phyloP scores from a whole-genome alignment of 2,329 filamentous ascomycete genomes.

The Fusarium protoensiforme region DNA sequence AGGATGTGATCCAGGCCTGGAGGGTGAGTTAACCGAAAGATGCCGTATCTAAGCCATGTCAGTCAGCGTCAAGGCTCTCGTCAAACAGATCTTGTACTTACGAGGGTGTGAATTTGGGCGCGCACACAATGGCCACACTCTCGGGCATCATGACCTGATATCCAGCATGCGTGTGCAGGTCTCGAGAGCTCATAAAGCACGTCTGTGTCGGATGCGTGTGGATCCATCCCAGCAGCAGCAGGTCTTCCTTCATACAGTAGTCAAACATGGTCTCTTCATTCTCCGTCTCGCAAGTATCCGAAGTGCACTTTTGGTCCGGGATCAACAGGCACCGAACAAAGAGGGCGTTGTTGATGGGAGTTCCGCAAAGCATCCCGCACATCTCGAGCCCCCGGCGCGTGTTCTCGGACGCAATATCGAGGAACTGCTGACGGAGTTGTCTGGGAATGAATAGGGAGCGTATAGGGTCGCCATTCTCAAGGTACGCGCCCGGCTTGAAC shows the following conservation, averaged over 20 bases:
- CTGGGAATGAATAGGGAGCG: constrained; percentile 89
- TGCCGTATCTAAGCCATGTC: constrained; percentile 75
- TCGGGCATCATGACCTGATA: constrained; percentile 98
- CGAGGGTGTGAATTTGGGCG: constrained; percentile 81
- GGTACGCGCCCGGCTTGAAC: constrained; percentile 79
- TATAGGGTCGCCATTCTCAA: constrained; percentile 89
- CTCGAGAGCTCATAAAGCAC: constrained; percentile 96
- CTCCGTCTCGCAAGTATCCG: constrained; percentile 93
- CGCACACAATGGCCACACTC: constrained; percentile 96
- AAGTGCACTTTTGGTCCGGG: constrained; percentile 88
- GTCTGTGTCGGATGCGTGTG: constrained; percentile 97
- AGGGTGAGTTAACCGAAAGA: constrained; percentile 93
- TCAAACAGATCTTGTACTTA: constrained; percentile 56
- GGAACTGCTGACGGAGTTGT: constrained; percentile 78
- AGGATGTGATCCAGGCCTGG: constrained; percentile 89
- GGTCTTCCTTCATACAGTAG: constrained; percentile 84
- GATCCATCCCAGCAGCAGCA: constrained; percentile 95
- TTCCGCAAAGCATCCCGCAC: constrained; percentile 93
- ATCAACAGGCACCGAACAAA: constrained; percentile 92
- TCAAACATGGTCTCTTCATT: constrained; percentile 89
- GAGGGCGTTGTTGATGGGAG: constrained; percentile 89
- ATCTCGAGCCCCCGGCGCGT: constrained; percentile 88
- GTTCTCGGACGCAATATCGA: constrained; percentile 79
- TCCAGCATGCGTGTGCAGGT: constrained; percentile 91
- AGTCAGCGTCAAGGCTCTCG: background rate